These are phyloP conservation scores for Neonectria faginata DNA, from an alignment of 2,329 filamentous ascomycete species.

Conservation along the genomic window DNA sequence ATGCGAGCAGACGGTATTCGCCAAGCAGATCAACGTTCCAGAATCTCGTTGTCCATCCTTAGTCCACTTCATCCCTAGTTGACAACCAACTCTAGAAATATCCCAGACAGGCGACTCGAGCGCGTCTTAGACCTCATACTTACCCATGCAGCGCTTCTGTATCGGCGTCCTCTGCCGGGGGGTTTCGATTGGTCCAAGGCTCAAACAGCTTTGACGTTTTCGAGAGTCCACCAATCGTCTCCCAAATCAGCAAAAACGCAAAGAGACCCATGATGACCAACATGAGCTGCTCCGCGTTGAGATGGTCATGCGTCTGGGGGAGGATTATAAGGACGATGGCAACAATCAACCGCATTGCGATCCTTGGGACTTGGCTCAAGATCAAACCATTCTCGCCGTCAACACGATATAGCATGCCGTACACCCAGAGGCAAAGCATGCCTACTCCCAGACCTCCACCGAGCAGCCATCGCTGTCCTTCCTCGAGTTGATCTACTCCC, in stretches of 20 bases:
- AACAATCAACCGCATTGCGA: conserved; percentile 50
- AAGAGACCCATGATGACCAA: conserved; percentile 58
- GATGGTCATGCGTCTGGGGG: conserved; percentile 50
- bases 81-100: too few relatives aligned
- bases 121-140: not conserved
- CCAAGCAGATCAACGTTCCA: conserved; percentile 1
- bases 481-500: conserved; percentile 53
- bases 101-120: not conserved
- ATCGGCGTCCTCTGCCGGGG: conserved; percentile 43
- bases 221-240: conserved; percentile 54
- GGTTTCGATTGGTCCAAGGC: conserved; percentile 48
- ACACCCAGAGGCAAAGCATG: conserved; percentile 57
- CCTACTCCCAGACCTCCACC: conserved; percentile 60
- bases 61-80: too few relatives aligned
- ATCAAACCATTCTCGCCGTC: conserved; percentile 52
- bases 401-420: conserved; percentile 56
- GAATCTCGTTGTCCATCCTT: not conserved
- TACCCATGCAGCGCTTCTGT: conserved; percentile 23
- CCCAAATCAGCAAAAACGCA: conserved; percentile 57
- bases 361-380: conserved; percentile 50
- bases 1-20: conserved; percentile 12
- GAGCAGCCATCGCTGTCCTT: conserved; percentile 60
- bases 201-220: conserved; percentile 49
- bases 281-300: conserved; percentile 52
- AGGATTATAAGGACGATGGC: conserved; percentile 51